These are phyloP conservation scores for Arabidopsis lyrata DNA, from an alignment of 441 rosid species.

Conservation along the genomic window DNA sequence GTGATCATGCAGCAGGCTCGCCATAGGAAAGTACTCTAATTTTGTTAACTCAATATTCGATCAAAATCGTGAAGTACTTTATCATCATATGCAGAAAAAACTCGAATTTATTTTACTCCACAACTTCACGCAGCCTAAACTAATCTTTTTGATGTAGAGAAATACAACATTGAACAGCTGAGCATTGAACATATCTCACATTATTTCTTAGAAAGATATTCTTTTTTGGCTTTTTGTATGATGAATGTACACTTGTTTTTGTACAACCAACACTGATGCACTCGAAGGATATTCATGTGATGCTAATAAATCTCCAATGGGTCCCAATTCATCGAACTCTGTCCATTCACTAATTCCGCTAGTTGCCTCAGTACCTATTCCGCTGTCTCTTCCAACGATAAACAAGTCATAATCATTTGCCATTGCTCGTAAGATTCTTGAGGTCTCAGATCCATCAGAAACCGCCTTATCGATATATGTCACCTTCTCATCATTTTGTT, in stretches of 20 bases:
- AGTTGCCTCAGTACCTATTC: slow-evolving; percentile 33
- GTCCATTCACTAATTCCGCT: slow-evolving; percentile 51
- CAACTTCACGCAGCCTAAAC: slow-evolving; percentile 26
- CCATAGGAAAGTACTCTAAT: background rate
- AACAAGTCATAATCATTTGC: slow-evolving; percentile 45
- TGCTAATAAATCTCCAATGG: slow-evolving; percentile 52
- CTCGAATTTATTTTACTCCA: background rate
- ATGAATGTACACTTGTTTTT: slow-evolving; percentile 47
- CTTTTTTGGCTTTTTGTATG: slow-evolving; percentile 23
- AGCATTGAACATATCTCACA: slow-evolving; percentile 1
- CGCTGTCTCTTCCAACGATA: slow-evolving; percentile 49
- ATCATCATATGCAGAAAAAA: slow-evolving; percentile 18
- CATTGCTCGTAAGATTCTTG: slow-evolving; percentile 37
- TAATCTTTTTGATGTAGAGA: background rate
- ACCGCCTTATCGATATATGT: slow-evolving; percentile 48
- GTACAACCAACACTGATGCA: slow-evolving; percentile 55
- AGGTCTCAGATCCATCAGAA: slow-evolving; percentile 46
- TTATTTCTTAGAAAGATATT: background rate
- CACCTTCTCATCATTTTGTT: slow-evolving; percentile 35
- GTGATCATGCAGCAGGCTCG: background rate
- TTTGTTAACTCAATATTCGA: slow-evolving; percentile 3
- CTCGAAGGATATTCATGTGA: slow-evolving; percentile 50
- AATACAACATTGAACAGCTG: slow-evolving; percentile 12
- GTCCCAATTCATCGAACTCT: slow-evolving; percentile 54
- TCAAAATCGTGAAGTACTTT: slow-evolving; percentile 9